A percentile compares a stretch with the other conserved stretches of the same genome.
Conservation (phyloP, 2,329 filamentous ascomycete species). For the Onygenales sp. region DNA sequence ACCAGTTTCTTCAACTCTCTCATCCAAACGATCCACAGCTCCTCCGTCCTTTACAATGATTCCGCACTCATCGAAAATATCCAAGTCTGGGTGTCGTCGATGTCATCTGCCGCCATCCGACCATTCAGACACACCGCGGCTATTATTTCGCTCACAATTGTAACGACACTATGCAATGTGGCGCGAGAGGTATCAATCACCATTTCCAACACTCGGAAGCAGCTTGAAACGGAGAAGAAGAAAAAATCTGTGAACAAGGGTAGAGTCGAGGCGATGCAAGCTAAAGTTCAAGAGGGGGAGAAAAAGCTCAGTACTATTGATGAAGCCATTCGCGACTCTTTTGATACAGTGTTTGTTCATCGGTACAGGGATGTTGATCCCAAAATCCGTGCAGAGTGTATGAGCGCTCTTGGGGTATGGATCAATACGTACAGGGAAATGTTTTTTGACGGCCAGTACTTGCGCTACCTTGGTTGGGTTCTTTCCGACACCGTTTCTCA, state of each 20-base stretch:
- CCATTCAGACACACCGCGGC: slow-evolving; percentile 94
- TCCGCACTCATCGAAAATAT: slow-evolving; percentile 75
- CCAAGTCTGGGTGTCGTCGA: slow-evolving; percentile 76
- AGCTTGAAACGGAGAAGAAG: slow-evolving; percentile 69
- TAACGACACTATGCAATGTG: slow-evolving; percentile 65
- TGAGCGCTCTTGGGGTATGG: slow-evolving; percentile 80
- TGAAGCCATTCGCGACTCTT: slow-evolving; percentile 69
- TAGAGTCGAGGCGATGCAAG: slow-evolving; percentile 63
- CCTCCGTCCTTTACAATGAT: slow-evolving; percentile 72
- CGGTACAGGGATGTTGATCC: slow-evolving; percentile 91
- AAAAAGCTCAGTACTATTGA: slow-evolving; percentile 61
- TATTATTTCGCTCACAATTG: slow-evolving; percentile 69
- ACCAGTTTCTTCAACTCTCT: slow-evolving; percentile 70
- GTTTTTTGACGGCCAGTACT: slow-evolving; percentile 82
- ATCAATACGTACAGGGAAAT: slow-evolving; percentile 73
- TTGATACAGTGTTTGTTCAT: slow-evolving; percentile 89
- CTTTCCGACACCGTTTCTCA: slow-evolving; percentile 69
- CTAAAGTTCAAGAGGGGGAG: slow-evolving; percentile 60
- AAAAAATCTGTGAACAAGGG: slow-evolving; percentile 65
- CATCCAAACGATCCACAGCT: slow-evolving; percentile 68
- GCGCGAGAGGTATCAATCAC: slow-evolving; percentile 61
- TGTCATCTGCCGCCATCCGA: slow-evolving; percentile 79
- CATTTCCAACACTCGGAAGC: slow-evolving; percentile 66
- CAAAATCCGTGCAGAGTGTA: slow-evolving; percentile 78
- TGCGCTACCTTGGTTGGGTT: slow-evolving; percentile 93